Percentiles rank a stretch among this genome's conserved stretches.
Evolutionary conservation across 2,329 filamentous ascomycete species (phyloP).

Genomic region (Coniochaeta prunicola): DNA sequence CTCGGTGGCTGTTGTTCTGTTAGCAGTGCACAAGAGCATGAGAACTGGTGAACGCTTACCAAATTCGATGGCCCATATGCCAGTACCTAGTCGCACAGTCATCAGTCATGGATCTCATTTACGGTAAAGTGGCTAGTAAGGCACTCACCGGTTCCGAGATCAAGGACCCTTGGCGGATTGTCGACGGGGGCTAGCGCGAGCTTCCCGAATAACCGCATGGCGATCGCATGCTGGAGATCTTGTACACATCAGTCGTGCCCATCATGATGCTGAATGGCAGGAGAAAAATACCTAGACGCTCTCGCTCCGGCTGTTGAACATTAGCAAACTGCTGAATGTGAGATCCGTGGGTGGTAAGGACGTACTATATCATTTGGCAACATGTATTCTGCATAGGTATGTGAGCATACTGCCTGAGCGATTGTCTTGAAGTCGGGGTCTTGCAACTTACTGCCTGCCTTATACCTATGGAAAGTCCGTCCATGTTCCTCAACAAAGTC

Average conservation of each 20-base stretch:
- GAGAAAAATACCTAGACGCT: neutral
- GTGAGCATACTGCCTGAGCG: neutral
- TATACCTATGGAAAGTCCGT: slow-evolving; percentile 4
- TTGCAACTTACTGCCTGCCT: slow-evolving; percentile 1
- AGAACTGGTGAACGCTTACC: neutral
- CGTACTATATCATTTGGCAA: neutral
- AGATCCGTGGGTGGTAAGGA: neutral
- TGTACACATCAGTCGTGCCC: neutral
- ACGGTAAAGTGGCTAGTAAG: neutral
- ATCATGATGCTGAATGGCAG: neutral
- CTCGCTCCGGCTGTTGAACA: neutral
- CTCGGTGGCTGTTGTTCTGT: neutral
- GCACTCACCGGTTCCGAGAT: neutral
- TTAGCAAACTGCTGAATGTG: neutral
- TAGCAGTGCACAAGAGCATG: neutral
- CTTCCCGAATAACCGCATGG: neutral
- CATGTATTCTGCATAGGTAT: neutral
- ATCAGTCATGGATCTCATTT: neutral
- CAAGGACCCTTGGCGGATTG: slow-evolving; percentile 1
- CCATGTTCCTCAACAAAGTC: slow-evolving; percentile 5
- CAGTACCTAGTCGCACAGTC: neutral
- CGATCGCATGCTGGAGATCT: slow-evolving; percentile 2
- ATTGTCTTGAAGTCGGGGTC: neutral
- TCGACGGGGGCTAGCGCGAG: neutral
- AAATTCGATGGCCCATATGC: slow-evolving; percentile 2